A percentile compares a stretch with the other conserved stretches of the same genome.
Evolutionary conservation across 164 flowering plant genomes (phyloP).

Genomic region (Akebia trifoliata): DNA sequence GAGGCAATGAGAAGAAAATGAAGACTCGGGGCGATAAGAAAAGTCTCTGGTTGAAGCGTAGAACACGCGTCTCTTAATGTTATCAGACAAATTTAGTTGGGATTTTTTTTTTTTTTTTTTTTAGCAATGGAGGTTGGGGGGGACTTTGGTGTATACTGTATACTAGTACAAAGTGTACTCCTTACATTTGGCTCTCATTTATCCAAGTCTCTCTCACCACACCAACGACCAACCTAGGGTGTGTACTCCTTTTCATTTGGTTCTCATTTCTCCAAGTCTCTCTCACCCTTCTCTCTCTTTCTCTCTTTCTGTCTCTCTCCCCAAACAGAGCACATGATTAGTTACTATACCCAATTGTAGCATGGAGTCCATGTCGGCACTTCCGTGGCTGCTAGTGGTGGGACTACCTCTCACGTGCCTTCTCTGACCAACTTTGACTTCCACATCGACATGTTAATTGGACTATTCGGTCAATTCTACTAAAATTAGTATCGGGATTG

Average conservation of each 20-base stretch:
- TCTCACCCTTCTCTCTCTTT: constrained; percentile 4
- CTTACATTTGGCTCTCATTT: constrained; percentile 9
- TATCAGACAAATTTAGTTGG: constrained; percentile 29
- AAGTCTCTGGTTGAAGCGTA: constrained; percentile 22
- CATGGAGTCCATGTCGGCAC: too few species aligned
- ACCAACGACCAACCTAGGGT: too few species aligned
- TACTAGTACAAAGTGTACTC: too few species aligned
- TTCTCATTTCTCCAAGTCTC: constrained; percentile 7
- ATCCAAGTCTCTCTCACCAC: constrained; percentile 6
- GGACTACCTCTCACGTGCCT: too few species aligned
- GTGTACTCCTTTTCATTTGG: not conserved
- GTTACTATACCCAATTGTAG: too few species aligned
- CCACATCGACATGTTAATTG: too few species aligned
- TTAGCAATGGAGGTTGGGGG: too few species aligned
- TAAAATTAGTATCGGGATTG: too few species aligned
- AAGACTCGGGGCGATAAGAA: constrained; percentile 4
- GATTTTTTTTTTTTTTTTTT: too few species aligned
- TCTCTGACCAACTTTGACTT: too few species aligned
- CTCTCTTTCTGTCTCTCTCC: constrained; percentile 1
- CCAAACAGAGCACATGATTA: constrained; percentile 2
- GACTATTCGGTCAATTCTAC: too few species aligned
- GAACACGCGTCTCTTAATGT: constrained; percentile 30
- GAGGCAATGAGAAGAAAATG: not conserved
- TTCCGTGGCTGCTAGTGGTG: too few species aligned
- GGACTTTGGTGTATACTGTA: not conserved